A percentile compares a stretch with the other conserved stretches of the same genome.
Evolutionary conservation across 257 asterid genomes (phyloP).

Genomic region (Haberlea rhodopensis): DNA sequence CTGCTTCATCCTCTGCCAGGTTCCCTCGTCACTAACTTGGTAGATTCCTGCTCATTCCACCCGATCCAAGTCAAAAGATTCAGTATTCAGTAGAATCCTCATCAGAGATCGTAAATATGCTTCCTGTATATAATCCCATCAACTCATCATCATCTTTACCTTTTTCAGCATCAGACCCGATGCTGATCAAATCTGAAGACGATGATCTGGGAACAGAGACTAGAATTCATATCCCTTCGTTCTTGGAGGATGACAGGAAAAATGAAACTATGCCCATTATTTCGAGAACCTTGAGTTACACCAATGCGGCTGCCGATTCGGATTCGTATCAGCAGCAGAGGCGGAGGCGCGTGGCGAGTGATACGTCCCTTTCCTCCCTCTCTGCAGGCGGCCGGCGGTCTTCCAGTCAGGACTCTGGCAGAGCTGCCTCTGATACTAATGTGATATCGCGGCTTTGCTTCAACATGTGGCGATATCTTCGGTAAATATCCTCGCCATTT

Average conservation of each 20-base stretch:
- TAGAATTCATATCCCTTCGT: slow-evolving; percentile 45
- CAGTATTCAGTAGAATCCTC: slow-evolving; percentile 24
- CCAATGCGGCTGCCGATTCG: slow-evolving; percentile 26
- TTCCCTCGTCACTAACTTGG: slow-evolving; percentile 16
- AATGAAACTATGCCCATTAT: slow-evolving; percentile 60
- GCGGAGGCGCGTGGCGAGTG: slow-evolving; percentile 68
- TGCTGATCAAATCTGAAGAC: slow-evolving; percentile 46
- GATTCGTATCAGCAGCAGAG: slow-evolving; percentile 47
- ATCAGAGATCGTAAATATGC: slow-evolving; percentile 29
- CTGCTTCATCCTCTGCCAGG: slow-evolving; percentile 8
- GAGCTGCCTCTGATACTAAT: slow-evolving; percentile 58
- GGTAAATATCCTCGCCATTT: slow-evolving; percentile 43
- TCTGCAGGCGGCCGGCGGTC: slow-evolving; percentile 34
- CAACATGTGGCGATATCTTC: slow-evolving; percentile 61
- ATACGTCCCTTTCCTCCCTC: slow-evolving; percentile 37
- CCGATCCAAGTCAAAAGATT: neutral
- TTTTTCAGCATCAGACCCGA: slow-evolving; percentile 30
- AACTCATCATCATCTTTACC: slow-evolving; percentile 35
- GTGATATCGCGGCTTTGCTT: slow-evolving; percentile 54
- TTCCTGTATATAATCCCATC: slow-evolving; percentile 54
- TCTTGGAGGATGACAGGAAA: slow-evolving; percentile 40
- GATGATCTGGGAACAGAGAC: slow-evolving; percentile 38
- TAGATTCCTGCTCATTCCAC: neutral
- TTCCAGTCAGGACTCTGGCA: slow-evolving; percentile 40
- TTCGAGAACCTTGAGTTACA: slow-evolving; percentile 53